These are phyloP conservation scores for Epichloe coenophiala DNA, from an alignment of 2,329 filamentous ascomycete genomes.

Conservation along the genomic window DNA sequence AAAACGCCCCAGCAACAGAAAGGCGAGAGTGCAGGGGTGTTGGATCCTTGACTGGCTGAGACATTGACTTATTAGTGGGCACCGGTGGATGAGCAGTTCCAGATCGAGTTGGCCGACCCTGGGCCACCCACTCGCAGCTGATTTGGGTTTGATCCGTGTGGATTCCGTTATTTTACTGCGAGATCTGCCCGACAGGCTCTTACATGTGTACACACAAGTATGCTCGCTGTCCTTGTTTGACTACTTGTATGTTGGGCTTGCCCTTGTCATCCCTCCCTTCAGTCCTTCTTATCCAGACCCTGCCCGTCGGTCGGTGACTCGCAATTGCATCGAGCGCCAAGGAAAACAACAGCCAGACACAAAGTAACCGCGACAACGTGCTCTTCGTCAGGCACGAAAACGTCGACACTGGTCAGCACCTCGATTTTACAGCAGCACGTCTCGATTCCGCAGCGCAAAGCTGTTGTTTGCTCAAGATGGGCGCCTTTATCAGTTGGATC, in stretches of 20 bases:
- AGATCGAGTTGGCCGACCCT: too few species aligned
- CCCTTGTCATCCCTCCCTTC: background rate
- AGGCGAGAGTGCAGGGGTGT: background rate
- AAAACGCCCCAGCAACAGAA: background rate
- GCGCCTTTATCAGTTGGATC: slow-evolving; percentile 26
- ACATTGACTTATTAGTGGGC: slow-evolving; percentile 16
- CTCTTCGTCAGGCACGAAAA: background rate
- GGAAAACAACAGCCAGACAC: background rate
- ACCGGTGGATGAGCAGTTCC: background rate
- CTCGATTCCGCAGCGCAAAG: background rate
- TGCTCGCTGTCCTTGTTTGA: background rate
- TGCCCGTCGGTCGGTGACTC: background rate
- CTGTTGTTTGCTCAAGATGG: slow-evolving; percentile 16
- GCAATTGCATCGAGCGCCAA: background rate
- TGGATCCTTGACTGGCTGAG: slow-evolving; percentile 10
- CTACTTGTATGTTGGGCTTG: background rate
- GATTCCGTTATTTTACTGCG: background rate
- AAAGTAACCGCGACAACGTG: background rate
- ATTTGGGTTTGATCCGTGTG: background rate
- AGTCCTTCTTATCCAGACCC: background rate
- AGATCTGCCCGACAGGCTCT: background rate
- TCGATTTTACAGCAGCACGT: background rate
- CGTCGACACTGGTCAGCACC: background rate
- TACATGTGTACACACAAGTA: too few species aligned
- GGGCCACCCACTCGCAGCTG: background rate